Base-by-base conservation (phyloP, 106 monocot species). In the Phalaenopsis aphrodite region DNA sequence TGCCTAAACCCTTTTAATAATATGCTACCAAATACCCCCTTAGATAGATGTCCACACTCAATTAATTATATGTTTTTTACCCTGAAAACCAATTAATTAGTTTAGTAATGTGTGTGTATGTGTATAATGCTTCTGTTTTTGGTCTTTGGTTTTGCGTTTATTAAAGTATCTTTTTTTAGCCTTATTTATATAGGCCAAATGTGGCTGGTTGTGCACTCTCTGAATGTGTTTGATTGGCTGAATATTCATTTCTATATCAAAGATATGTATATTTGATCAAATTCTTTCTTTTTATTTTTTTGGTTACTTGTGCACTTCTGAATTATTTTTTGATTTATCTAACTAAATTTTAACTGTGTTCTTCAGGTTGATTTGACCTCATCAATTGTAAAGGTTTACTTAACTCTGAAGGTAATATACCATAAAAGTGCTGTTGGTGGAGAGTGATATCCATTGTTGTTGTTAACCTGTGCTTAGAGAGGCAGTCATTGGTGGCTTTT, bases 331-430 rank as follows among this genome's bases (percentile, higher is more conserved):
- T 15, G 14, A 9, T 72, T 12, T 73, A 18, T 73, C 42, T 73
- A 42, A 73, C 73, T 45, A 45, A 45, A 4, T 69, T 69, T 74
- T 74, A n/a, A 74, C 74, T 74, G 6, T 37, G 39, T 74, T 74
- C 5, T 88, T 84, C 89, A 94, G 94, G 88, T 94, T 76, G 91
- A 94, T 69, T 77, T 94, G 84, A 90, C 89, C 24, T 88, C 89
- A 55, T 77, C 88, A 3, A 87, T 90, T 77, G 81, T 87, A 15
- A 89, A 87, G 80, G 88, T 71, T 77, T 87, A 76, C 79, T 77
- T 90, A 24, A 88, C 87, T 82, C 41, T 94, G 47, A 88, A 91
- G 94, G 94, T 94, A 81, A 72, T 56, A 39, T 43, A 46, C 43
- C 6, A 39, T 43, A 12, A 23, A 55, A 48, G 24, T 77, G 5